Evolutionary conservation across 2,329 filamentous ascomycete species (phyloP).

Genomic region (Colletotrichum somersetense): DNA sequence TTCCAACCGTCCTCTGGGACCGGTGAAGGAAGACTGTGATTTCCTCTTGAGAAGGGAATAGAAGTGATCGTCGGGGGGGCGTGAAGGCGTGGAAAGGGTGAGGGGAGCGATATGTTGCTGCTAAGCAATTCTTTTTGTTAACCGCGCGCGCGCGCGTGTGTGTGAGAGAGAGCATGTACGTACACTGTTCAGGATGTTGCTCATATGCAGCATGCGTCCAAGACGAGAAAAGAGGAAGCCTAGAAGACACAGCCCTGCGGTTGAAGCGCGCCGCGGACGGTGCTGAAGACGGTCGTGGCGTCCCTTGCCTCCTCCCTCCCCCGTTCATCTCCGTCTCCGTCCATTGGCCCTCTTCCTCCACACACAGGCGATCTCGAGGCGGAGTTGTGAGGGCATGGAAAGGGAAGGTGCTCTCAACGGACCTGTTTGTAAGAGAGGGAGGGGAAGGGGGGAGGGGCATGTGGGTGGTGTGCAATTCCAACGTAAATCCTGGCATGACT

Average conservation of each 20-base stretch:
- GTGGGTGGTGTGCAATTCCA: background rate
- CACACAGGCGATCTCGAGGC: background rate
- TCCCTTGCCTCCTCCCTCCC: background rate
- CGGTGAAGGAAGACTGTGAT: background rate
- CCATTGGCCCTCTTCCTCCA: background rate
- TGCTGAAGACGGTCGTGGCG: background rate
- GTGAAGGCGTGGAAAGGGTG: background rate
- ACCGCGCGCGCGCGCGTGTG: background rate
- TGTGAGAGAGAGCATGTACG: background rate
- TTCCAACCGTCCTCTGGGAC: background rate
- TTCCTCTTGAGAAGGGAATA: background rate
- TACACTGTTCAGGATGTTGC: background rate
- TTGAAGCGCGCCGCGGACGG: background rate
- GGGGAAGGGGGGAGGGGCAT: too few relatives aligned
- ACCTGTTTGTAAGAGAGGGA: background rate
- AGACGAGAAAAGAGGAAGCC: background rate
- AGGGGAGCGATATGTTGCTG: background rate
- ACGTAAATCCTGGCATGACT: slow-evolving; percentile 11
- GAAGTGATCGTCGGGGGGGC: background rate
- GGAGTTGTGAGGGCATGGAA: background rate
- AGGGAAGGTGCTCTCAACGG: background rate
- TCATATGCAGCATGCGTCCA: background rate
- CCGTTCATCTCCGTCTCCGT: background rate
- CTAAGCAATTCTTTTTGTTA: background rate
- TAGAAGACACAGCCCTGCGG: background rate